These are phyloP conservation scores for Annona squamosa DNA, from an alignment of 164 flowering plant genomes.

Conservation along the genomic window DNA sequence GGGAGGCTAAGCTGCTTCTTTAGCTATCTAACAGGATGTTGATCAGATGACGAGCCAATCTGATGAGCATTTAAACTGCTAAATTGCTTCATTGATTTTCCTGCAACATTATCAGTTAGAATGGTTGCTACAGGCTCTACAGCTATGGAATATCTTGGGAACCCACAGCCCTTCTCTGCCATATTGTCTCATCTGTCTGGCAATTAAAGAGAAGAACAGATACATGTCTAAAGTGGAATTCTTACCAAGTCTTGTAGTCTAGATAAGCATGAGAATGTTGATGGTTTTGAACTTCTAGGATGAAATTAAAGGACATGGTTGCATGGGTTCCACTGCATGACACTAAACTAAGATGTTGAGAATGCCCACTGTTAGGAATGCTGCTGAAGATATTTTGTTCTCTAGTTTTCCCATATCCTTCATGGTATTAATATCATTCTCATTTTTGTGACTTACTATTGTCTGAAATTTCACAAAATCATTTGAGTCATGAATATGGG, in stretches of 20 bases:
- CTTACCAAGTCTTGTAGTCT: no score
- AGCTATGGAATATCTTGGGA: background rate
- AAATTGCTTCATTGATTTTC: background rate
- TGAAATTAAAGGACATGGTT: no score
- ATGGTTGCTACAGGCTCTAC: background rate
- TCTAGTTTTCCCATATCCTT: background rate
- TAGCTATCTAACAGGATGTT: background rate
- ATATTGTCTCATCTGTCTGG: background rate
- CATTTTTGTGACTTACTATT: background rate
- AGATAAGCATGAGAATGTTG: no score
- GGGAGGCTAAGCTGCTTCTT: background rate
- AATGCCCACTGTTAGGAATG: no score
- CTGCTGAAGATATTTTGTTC: background rate
- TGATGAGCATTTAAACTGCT: background rate
- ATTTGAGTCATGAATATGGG: background rate
- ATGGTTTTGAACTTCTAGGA: no score
- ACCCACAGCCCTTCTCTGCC: background rate
- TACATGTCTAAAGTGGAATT: background rate
- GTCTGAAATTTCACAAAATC: background rate
- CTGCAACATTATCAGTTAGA: background rate
- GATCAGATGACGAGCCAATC: background rate
- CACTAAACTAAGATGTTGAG: no score
- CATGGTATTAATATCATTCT: background rate
- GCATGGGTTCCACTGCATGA: no score
- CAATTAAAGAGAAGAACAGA: background rate